phyloP scores from a whole-genome alignment of 345 rosid species.

The Lagerstroemia speciosa region DNA sequence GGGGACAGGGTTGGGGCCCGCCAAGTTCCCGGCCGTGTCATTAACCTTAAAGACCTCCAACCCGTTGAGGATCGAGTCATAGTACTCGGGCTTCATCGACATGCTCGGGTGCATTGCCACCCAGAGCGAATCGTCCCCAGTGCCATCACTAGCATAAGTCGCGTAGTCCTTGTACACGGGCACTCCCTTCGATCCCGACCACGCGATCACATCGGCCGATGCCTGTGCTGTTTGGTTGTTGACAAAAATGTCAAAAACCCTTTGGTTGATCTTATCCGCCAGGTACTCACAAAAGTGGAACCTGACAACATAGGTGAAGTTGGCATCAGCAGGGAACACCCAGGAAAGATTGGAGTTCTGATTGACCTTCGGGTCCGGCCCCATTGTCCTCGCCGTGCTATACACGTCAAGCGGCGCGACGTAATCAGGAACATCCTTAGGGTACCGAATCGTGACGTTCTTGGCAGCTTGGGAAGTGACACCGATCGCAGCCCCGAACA shows the following conservation, averaged over 20 bases:
- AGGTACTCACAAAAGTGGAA: slow-evolving; percentile 52
- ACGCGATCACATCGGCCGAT: slow-evolving; percentile 38
- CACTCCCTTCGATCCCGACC: slow-evolving; percentile 32
- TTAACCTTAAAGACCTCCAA: slow-evolving; percentile 51
- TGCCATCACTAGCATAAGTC: slow-evolving; percentile 13
- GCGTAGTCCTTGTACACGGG: slow-evolving; percentile 47
- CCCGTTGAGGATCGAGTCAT: slow-evolving; percentile 40
- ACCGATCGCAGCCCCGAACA: slow-evolving; percentile 32
- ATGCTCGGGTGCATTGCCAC: slow-evolving; percentile 40
- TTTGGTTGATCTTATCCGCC: slow-evolving; percentile 26
- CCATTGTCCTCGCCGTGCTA: slow-evolving; percentile 41
- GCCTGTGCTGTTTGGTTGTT: slow-evolving; percentile 39
- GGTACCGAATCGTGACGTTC: slow-evolving; percentile 18
- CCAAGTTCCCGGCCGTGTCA: slow-evolving; percentile 28
- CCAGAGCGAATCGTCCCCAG: slow-evolving; percentile 24
- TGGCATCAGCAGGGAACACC: slow-evolving; percentile 45
- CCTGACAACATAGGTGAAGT: slow-evolving; percentile 45
- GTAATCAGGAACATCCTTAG: slow-evolving; percentile 10
- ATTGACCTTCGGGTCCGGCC: slow-evolving; percentile 21
- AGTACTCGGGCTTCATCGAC: slow-evolving; percentile 23
- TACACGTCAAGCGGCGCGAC: slow-evolving; percentile 41
- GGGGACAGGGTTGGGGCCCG: slow-evolving; percentile 42
- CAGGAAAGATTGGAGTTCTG: slow-evolving; percentile 44
- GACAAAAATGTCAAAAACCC: slow-evolving; percentile 38
- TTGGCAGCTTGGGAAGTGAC: slow-evolving; percentile 12